Base-by-base conservation (phyloP, 257 asterid species). In the Rauvolfia tetraphylla region DNA sequence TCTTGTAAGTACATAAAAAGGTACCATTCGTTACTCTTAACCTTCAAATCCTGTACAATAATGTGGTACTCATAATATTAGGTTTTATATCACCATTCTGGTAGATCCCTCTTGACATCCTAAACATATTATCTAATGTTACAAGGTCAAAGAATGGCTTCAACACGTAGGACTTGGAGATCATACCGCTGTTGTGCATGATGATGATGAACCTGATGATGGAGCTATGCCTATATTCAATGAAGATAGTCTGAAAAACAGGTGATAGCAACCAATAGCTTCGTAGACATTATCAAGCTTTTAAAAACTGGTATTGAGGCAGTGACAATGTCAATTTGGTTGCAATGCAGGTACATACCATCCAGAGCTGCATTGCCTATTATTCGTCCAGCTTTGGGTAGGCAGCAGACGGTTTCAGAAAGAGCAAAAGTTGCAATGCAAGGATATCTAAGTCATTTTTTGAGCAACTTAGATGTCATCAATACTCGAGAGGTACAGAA, bases 381-480 rank as follows among this genome's bases (percentile, higher is more conserved):
- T 81, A 91, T 94, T 90, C 95, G 96, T 33, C 98, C 98, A 65
- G 79, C 98, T 69, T 85, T 92, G 74, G 90, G 98, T 85, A 87
- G 81, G 83, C 97, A 87, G 79, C 93, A 86, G 72, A 81, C 85
- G 23, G 83, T 89, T 75, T 82, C 94, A 57, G 97, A 90, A 39
- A 91, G 82, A 79, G 98, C 95, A 79, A 94, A 90, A 87, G 76
- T 81, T 80, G 97, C 97, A 63, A 92, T 94, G 98, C 98, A 94
- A 88, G 93, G 92, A 76, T 94, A 92, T 86, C 89, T 94, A 82
- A 92, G 85, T 83, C 92, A 92, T 82, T 94, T 94, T 86, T 85
- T 92, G 85, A 97, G 98, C 77, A 88, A 89, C 86, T 84, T 90
- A 92, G 98, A 90, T 79, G 86, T 92, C 44, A 78, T 94, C 78